A percentile compares a stretch with the other conserved stretches of the same genome.
Evolutionary conservation across 2,329 filamentous ascomycete species (phyloP).

Genomic region (Calonectria naviculata): DNA sequence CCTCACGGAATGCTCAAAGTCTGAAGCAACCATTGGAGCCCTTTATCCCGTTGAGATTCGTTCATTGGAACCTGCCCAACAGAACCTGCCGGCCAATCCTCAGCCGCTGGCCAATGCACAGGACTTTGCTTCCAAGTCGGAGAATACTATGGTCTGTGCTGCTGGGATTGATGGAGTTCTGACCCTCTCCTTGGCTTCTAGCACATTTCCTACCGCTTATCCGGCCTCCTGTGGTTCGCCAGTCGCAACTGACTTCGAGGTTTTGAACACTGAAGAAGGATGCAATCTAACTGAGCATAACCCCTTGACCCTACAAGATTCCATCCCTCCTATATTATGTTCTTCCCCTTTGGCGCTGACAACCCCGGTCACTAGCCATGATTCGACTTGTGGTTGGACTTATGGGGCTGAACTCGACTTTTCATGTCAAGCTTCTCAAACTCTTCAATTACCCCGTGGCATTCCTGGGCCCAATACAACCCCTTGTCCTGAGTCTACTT

Average conservation of each 20-base stretch:
- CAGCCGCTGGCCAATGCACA: conserved; percentile 20
- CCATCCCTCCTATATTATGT: not conserved
- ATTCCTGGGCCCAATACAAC: no score
- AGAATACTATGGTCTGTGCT: conserved; percentile 41
- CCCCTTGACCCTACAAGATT: not conserved
- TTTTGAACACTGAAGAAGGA: not conserved
- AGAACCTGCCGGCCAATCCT: conserved; percentile 12
- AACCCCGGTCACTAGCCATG: not conserved
- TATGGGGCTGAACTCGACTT: not conserved
- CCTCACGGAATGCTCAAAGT: conserved; percentile 39
- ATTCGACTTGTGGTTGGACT: not conserved
- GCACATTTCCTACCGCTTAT: conserved; percentile 22
- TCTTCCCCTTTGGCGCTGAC: not conserved
- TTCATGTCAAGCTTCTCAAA: not conserved
- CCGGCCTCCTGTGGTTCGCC: not conserved
- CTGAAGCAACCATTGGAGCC: conserved; percentile 41
- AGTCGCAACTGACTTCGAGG: not conserved
- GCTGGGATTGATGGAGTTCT: conserved; percentile 47
- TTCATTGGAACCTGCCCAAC: conserved; percentile 18
- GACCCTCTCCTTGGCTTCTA: conserved; percentile 40
- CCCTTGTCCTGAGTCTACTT: not conserved
- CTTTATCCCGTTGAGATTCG: conserved; percentile 46
- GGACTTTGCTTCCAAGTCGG: conserved; percentile 34
- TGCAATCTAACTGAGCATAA: not conserved
- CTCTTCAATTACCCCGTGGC: not conserved